Base-by-base conservation (phyloP, 2,329 filamentous ascomycete genomes). In the Cercospora zeina region DNA sequence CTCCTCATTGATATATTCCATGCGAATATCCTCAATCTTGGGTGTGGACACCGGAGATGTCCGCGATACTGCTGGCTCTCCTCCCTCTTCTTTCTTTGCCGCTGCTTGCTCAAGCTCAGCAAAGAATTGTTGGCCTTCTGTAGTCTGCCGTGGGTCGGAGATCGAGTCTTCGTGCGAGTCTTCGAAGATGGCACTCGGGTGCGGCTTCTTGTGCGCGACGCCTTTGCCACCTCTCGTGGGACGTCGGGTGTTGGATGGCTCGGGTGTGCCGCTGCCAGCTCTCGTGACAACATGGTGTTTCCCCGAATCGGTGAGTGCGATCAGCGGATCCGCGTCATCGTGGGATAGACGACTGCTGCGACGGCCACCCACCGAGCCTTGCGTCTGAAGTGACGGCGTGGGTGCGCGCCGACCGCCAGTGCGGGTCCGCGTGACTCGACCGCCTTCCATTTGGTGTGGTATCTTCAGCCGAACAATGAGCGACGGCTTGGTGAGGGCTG, bases 321-420 rank as follows among this genome's bases (percentile, higher is more conserved):
- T 75, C 13, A 87, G 79, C 34, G 83, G 80, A 36, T 83, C 81
- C 27, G 83, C 80, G 3, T 82, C 77, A 65, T 85, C 83, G 64
- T 85, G 83, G 24, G 81, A 85, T 16, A 85, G 78, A 50, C 86
- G 84, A 70, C 83, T 86, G 65, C 81, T 86, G 64, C 84, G 80
- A 65, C 85, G 77, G 39, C 76, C 77, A 8, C 63, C 67, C 16
- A 59, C 63, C 5, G 66, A 63, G 14, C 62, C 69, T 31, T 65
- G 62, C 7, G 67, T 65, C 13, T 67, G 68, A 4, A 73, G 70
- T 33, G 70, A 71, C 1, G 77, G 76, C 56, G 69, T 73, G 21
- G 56, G 45, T n/a, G 75, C 76, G 30, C 76, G 75, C 51, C 66
- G 77, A 33, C 76, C 70, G 45, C 68, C 75, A n/a, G 76, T 75